Conservation (phyloP, 139 green algal genomes). For the Chlamydomonas incerta region DNA sequence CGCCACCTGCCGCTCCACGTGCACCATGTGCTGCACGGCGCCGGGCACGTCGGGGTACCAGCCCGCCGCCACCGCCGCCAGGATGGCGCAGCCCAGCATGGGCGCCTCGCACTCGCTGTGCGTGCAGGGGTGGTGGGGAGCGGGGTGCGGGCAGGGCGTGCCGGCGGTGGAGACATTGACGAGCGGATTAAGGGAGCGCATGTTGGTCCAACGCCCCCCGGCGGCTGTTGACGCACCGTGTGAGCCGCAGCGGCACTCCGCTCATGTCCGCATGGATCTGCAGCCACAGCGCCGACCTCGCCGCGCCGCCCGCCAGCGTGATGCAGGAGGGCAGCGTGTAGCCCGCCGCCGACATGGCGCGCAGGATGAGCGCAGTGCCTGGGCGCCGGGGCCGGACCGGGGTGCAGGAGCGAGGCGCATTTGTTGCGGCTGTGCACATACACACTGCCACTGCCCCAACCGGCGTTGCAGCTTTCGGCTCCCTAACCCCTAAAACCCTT, state of each 20-base stretch:
- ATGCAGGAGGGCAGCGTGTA: constrained; percentile 62
- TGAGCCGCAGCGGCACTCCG: constrained; percentile 76
- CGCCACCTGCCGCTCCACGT: constrained; percentile 58
- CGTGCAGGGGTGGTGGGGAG: background rate
- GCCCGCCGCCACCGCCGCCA: constrained; percentile 73
- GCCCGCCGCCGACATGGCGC: constrained; percentile 72
- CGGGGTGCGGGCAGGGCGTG: no score
- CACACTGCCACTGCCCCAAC: no score
- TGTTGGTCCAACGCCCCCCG: no score
- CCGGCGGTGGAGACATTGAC: no score
- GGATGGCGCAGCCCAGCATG: constrained; percentile 80
- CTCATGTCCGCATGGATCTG: constrained; percentile 87
- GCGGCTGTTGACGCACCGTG: constrained; percentile 64
- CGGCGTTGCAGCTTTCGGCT: no score
- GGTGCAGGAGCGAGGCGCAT: no score
- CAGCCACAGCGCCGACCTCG: constrained; percentile 70
- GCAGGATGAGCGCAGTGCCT: constrained; percentile 78
- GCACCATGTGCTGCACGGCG: constrained; percentile 70
- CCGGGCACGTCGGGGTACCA: constrained; percentile 59
- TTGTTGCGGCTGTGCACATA: no score
- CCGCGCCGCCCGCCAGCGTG: constrained; percentile 44
- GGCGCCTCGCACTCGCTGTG: constrained; percentile 65
- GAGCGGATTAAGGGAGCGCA: no score
- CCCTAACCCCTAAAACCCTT: no score
- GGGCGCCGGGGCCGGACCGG: background rate